Base-by-base conservation (phyloP, 2,329 filamentous ascomycete species). In the Epichloe gansuensis region DNA sequence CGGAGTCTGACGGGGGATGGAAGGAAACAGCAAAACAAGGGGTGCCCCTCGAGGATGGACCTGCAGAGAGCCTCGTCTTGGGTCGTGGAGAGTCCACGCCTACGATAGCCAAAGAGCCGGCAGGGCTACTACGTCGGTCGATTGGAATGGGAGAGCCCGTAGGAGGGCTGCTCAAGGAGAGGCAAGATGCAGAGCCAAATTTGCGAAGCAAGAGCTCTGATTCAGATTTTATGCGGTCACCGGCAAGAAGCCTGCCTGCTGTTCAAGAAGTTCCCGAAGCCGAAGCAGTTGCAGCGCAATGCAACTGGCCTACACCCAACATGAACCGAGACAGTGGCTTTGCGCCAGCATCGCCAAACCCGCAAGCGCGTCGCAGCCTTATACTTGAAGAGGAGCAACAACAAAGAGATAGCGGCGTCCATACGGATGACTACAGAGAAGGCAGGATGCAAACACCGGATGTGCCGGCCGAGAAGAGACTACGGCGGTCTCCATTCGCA, bases 391-490 rank as follows among this genome's bases (percentile, higher is more conserved):
- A 69, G 21, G 65, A 69, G 34, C 60, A 64, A 34, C 65, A 69
- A 47, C 65, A 69, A 47, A 71, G 75, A 43, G 78, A 82, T 59
- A 82, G 79, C 62, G 78, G 76, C 27, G 73, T 81, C 34, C 74
- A 80, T 57, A 66, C 79, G 43, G 72, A 71, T 23, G 75, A 78
- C 41, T 70, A 66, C 67, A 56, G 61, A n/a, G 72, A 72, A 36
- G 44, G 55, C 59, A 57, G 54, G 50, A 43, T 61, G 51, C 57
- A 60, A 44, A 64, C 63, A 36, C 62, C 65, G 31, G 62, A 67
- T 51, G 56, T 60, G 52, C 41, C 55, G 45, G 52, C 52, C 38
- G 62, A 63, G 45, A 61, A 60, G 54, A 61, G 58, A 42, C 58
- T 61, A 25, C 61, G 61, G 44, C 63, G 61, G 23, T 68, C 68